Evolutionary conservation across 306 rosid species (phyloP), one percentile per base, ranked within the genome.

Genomic region (Crotalaria pallida): DNA sequence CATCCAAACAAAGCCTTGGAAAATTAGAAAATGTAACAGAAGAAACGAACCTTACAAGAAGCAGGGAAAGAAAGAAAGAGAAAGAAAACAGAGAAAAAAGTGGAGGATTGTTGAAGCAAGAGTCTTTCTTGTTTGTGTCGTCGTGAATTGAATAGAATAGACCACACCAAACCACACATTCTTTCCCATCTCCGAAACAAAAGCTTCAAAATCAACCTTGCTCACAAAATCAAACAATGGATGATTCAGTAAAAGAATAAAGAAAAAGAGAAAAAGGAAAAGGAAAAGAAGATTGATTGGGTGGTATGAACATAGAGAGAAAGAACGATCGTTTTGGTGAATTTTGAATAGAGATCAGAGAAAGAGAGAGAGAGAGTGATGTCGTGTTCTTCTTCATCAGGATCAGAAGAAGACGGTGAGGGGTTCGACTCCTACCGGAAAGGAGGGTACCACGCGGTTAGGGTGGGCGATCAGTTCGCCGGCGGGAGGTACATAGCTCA

Each of bases 371-470:
- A 40, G 33, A 69, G 13, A 69, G 52, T 78, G 77, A 93, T 93
- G 98, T 90, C 96, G 49, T 85, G 91, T 74, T 90, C 97, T 9
- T 88, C 97, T 8, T 90, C 98, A 72, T 93, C 98, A 0, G 96
- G 87, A 51, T 93, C 98, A 1, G 98, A 93, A 74, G 98, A 88
- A 4, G 97, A 91, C 8, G 96, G 87, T 34, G 98, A 93, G 87
- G 97, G 89, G 15, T 72, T 93, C 80, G 96, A 93, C 38, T 90
- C 96, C 13, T 93, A 93, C 82, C 76, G 98, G 63, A 93, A 90
- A 72, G 98, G 98, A 44, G 98, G 98, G 0, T 93, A 94, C 67
- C 98, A 94, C 48, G 98, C 97, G 7, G 98, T 88, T 18, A 81
- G 97, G 73, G 67, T 85, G 64, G 95, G 84, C 67, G 98, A 94